These are phyloP conservation scores for Eleusine indica DNA, from an alignment of 176 grass and related monocot species.

Conservation along the genomic window DNA sequence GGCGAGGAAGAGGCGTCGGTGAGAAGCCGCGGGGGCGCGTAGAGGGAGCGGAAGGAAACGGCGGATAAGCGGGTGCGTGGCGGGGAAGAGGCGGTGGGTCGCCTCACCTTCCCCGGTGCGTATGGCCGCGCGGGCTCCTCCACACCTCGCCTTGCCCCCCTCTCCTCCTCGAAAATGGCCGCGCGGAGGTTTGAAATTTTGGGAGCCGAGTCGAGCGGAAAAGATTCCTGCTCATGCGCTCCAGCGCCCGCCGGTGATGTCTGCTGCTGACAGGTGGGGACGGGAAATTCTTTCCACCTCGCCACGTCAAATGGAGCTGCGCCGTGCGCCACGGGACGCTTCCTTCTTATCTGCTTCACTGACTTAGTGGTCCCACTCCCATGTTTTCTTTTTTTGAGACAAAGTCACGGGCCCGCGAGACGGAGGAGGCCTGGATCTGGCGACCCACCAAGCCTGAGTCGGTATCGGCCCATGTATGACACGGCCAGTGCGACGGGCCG, in stretches of 20 bases:
- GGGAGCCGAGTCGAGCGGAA: neutral
- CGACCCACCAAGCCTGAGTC: too few relatives aligned
- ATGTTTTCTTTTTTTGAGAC: too few relatives aligned
- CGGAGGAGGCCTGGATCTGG: too few relatives aligned
- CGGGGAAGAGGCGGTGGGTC: neutral
- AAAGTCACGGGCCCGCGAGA: too few relatives aligned
- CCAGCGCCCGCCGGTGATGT: neutral
- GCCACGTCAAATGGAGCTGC: too few relatives aligned
- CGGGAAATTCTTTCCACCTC: neutral
- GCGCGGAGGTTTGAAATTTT: neutral
- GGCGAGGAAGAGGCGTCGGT: conserved; percentile 6
- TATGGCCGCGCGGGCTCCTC: neutral
- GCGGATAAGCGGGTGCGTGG: neutral
- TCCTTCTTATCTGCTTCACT: neutral
- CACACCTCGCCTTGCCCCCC: neutral
- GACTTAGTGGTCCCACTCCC: neutral
- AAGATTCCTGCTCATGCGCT: neutral
- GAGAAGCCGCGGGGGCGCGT: neutral
- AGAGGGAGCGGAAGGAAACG: neutral
- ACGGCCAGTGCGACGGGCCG: too few relatives aligned
- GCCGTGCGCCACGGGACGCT: too few relatives aligned
- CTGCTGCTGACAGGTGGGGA: neutral
- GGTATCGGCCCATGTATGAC: too few relatives aligned
- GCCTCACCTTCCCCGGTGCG: conserved; percentile 30
- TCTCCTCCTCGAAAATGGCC: neutral